These are phyloP conservation scores for Erythrobasidium yunnanense DNA, from an alignment of 768 basidiomycete genomes.

Conservation along the genomic window DNA sequence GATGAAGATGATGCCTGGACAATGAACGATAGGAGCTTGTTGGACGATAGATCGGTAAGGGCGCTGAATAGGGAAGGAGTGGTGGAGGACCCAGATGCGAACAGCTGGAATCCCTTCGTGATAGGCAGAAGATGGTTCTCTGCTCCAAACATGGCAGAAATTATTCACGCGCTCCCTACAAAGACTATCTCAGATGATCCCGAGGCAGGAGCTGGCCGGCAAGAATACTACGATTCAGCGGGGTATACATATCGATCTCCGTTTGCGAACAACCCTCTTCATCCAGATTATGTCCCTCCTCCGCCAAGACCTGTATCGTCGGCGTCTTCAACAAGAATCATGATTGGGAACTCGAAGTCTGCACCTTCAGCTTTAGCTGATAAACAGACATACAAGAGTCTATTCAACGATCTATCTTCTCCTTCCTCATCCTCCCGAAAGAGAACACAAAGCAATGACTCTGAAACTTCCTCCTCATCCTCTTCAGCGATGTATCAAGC, in stretches of 20 bases:
- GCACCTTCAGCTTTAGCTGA: too few relatives aligned
- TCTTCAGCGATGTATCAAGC: background rate
- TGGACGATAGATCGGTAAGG: background rate
- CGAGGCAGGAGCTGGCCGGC: background rate
- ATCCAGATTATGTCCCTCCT: background rate
- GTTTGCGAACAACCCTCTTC: constrained; percentile 3
- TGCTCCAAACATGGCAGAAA: background rate
- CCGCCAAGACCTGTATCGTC: background rate
- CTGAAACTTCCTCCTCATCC: background rate
- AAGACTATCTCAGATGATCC: background rate
- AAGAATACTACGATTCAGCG: background rate
- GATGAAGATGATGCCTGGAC: background rate
- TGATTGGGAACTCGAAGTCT: background rate
- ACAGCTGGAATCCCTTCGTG: background rate
- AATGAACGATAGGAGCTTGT: too few relatives aligned
- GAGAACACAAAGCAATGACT: too few relatives aligned
- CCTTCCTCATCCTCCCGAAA: too few relatives aligned
- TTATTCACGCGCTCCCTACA: too few relatives aligned
- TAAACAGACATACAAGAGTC: too few relatives aligned
- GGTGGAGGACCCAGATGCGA: background rate
- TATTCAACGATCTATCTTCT: too few relatives aligned
- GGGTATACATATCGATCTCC: background rate
- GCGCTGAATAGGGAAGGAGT: background rate
- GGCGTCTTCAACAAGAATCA: background rate
- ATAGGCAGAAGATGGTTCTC: background rate